Evolutionary conservation across 768 basidiomycete genomes (phyloP).

Genomic region (Agaricus sinodeliciosus): DNA sequence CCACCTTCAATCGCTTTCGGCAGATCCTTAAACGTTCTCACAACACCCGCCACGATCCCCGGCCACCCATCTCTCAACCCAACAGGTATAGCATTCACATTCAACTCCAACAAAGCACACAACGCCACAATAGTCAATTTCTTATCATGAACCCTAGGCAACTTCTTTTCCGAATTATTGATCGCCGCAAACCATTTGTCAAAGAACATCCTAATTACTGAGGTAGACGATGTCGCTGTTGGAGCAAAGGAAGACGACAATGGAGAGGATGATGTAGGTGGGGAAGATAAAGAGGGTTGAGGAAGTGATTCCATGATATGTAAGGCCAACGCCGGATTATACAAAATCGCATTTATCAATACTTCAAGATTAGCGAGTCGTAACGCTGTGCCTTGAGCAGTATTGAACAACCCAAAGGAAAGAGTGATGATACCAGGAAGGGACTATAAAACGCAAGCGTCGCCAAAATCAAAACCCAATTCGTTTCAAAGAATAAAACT

Average conservation of each 20-base stretch:
- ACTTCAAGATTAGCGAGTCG: slow-evolving; percentile 78
- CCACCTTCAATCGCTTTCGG: slow-evolving; percentile 71
- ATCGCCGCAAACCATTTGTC: slow-evolving; percentile 79
- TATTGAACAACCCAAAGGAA: slow-evolving; percentile 52
- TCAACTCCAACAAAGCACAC: slow-evolving; percentile 70
- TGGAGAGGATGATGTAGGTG: too few relatives aligned
- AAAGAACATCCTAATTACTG: slow-evolving; percentile 51
- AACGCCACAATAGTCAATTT: slow-evolving; percentile 74
- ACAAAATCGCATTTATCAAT: slow-evolving; percentile 74
- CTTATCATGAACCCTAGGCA: slow-evolving; percentile 89
- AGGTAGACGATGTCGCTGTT: too few relatives aligned
- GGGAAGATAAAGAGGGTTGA: too few relatives aligned
- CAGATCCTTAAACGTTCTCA: slow-evolving; percentile 72
- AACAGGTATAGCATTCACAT: slow-evolving; percentile 48
- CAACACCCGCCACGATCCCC: slow-evolving; percentile 60
- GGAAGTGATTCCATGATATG: slow-evolving; percentile 55
- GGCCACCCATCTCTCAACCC: slow-evolving; percentile 67
- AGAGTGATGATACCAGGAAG: slow-evolving; percentile 61
- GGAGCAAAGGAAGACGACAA: too few relatives aligned
- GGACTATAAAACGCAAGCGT: slow-evolving; percentile 14
- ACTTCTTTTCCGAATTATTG: slow-evolving; percentile 39
- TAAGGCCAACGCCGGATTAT: slow-evolving; percentile 75
- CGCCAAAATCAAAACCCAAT: neutral
- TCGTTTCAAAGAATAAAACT: slow-evolving; percentile 16
- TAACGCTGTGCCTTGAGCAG: slow-evolving; percentile 55